A percentile compares a stretch with the other conserved stretches of the same genome.
Conservation (phyloP, 768 basidiomycete species). For the Leccinum olivaceopallidum region DNA sequence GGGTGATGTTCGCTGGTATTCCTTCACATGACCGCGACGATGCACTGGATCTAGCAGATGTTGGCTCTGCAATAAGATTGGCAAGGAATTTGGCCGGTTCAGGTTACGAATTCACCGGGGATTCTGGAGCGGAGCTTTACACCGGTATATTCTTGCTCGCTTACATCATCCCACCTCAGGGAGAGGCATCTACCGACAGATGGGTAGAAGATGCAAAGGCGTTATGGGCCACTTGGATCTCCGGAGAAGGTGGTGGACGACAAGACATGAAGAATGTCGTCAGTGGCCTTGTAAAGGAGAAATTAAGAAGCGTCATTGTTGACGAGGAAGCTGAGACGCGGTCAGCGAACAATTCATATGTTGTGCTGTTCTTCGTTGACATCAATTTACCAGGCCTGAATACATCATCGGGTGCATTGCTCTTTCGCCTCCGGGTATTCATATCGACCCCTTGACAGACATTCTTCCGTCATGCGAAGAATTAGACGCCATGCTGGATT, state of each 20-base stretch:
- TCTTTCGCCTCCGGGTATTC: constrained; percentile 37
- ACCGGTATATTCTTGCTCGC: constrained; percentile 23
- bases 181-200: constrained; percentile 9
- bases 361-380: neutral
- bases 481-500: constrained; percentile 48
- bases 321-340: constrained; percentile 35
- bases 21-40: constrained; percentile 4
- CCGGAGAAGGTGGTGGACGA: constrained; percentile 10
- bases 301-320: constrained; percentile 41
- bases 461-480: constrained; percentile 51
- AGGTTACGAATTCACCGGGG: constrained; percentile 21
- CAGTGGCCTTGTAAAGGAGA: constrained; percentile 39
- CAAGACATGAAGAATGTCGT: constrained; percentile 29
- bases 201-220: constrained; percentile 24
- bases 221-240: constrained; percentile 35
- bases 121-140: constrained; percentile 23
- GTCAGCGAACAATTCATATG: constrained; percentile 25
- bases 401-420: constrained; percentile 43
- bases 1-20: constrained; percentile 15
- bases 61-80: constrained; percentile 10
- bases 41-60: neutral
- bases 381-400: constrained; percentile 40
- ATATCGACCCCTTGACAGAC: constrained; percentile 44
- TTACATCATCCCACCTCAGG: constrained; percentile 17
- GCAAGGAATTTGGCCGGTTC: constrained; percentile 19